Percentiles rank a stretch among this genome's conserved stretches.
Conservation (phyloP, 2,329 filamentous ascomycete genomes). For the Magnaporthales sp. region DNA sequence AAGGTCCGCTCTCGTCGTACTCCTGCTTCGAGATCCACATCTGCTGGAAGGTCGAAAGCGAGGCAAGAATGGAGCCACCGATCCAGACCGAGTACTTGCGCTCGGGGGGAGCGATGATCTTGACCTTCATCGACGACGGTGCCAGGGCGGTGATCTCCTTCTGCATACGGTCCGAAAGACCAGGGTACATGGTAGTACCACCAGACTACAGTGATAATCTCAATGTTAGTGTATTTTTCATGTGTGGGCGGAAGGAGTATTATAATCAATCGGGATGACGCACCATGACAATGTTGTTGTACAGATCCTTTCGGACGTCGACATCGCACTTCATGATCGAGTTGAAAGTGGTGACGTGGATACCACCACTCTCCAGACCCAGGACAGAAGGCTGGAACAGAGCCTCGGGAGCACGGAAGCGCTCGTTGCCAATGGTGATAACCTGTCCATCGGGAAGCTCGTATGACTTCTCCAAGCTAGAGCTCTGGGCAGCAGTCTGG, state of each 20-base stretch:
- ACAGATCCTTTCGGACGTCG: slow-evolving; percentile 99
- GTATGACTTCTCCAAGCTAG: slow-evolving; percentile 98
- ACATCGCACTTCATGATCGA: slow-evolving; percentile 99
- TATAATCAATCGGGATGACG: slow-evolving; percentile 21
- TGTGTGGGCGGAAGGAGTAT: neutral
- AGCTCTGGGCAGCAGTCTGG: slow-evolving; percentile 98
- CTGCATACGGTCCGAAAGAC: slow-evolving; percentile 99
- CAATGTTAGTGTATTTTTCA: slow-evolving; percentile 4
- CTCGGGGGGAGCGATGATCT: slow-evolving; percentile 99
- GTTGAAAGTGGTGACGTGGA: slow-evolving; percentile 99
- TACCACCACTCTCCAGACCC: slow-evolving; percentile 96
- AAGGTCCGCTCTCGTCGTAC: slow-evolving; percentile 99
- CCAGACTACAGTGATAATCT: slow-evolving; percentile 61
- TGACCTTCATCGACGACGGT: slow-evolving; percentile 99
- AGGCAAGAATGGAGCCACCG: slow-evolving; percentile 99
- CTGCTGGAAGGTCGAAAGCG: slow-evolving; percentile 99
- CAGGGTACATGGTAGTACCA: slow-evolving; percentile 99
- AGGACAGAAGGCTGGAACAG: slow-evolving; percentile 98
- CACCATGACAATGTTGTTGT: slow-evolving; percentile 99
- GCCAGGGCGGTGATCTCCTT: slow-evolving; percentile 99
- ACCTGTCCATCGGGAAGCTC: slow-evolving; percentile 98
- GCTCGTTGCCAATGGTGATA: slow-evolving; percentile 99
- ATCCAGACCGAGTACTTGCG: slow-evolving; percentile 99
- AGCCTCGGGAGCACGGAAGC: slow-evolving; percentile 98
- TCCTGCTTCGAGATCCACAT: slow-evolving; percentile 99